Evolutionary conservation across 768 basidiomycete species (phyloP).

Genomic region (Psilocybe sp.): DNA sequence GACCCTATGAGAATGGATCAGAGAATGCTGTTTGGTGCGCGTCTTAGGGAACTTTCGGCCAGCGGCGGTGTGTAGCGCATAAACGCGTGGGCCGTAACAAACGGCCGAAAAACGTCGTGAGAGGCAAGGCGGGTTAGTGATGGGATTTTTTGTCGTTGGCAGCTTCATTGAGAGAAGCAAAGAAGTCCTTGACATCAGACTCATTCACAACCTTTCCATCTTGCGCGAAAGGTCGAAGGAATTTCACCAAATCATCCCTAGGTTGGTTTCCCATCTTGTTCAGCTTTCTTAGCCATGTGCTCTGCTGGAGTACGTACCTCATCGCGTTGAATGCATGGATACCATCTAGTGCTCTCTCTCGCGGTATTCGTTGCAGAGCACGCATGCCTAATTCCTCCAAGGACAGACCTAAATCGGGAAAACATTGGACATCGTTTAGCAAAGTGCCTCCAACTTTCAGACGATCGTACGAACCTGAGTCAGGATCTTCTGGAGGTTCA

Average conservation of each 20-base stretch:
- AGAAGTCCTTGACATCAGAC: conserved; percentile 67
- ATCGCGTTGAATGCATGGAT: conserved; percentile 82
- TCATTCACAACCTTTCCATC: conserved; percentile 74
- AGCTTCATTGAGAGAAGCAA: conserved; percentile 48
- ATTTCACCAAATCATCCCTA: conserved; percentile 70
- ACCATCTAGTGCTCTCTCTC: conserved; percentile 79
- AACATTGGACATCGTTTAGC: not conserved
- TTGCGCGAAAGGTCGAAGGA: conserved; percentile 77
- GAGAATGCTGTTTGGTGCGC: no score
- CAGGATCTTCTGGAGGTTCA: conserved; percentile 84
- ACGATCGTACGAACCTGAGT: conserved; percentile 50
- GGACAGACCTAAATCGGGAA: conserved; percentile 53
- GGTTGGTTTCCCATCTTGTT: conserved; percentile 1
- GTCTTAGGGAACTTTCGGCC: no score
- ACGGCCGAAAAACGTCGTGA: not conserved
- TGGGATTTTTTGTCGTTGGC: conserved; percentile 20
- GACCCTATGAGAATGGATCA: no score
- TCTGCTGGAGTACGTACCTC: conserved; percentile 47
- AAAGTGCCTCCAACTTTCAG: conserved; percentile 1
- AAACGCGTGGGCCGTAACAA: not conserved
- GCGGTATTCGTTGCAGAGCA: conserved; percentile 68
- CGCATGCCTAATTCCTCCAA: conserved; percentile 84
- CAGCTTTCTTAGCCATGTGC: conserved; percentile 3
- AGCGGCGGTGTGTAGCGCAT: no score
- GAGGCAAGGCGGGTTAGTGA: conserved; percentile 3